Evolutionary conservation across 306 rosid genomes (phyloP), one percentile per base, ranked within the genome.

Genomic region (Parietaria judaica): DNA sequence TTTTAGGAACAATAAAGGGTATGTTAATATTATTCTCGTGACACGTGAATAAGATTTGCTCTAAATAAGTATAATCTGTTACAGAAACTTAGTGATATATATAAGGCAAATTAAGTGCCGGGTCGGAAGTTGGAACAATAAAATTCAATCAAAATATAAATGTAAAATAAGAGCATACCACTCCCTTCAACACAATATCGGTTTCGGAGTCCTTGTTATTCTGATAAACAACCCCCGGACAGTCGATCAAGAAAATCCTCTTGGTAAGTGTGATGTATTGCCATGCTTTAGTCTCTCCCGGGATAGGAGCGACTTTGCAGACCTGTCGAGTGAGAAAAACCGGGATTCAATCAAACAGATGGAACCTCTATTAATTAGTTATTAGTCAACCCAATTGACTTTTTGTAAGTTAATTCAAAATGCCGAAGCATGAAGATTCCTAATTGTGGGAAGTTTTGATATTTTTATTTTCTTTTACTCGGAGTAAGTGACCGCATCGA

Each of bases 231-330:
- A 92, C 96, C 50, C 96, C 96, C 1, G 99, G 96, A 72, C 96
- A 88, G 64, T 92, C 99, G 56, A 92, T 92, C 80, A 92, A 72
- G 72, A 88, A 84, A 68, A 88, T 92, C 80, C 90, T 88, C 88
- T 92, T 88, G 17, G 96, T 92, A 59, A 88, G 96, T 39, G 99
- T 86, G 55, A 92, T 88, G 72, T 88, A 92, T 60, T 92, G 96
- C 96, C 96, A 92, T 61, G 86, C 96, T 81, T 88, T 92, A 7
- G 96, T 92, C 69, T 92, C 96, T 77, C 99, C 96, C 7, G 95
- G 95, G 67, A 92, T 92, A 68, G 96, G 96, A 68, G 99, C 99
- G 70, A 86, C 96, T 85, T 88, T 92, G 84, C 99, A 92, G 43
- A 92, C 96, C 99, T 92, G 51, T 55, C 41, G 56, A 60, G 71